phyloP scores from a whole-genome alignment of 129 eudicot species.

The Centella asiatica region DNA sequence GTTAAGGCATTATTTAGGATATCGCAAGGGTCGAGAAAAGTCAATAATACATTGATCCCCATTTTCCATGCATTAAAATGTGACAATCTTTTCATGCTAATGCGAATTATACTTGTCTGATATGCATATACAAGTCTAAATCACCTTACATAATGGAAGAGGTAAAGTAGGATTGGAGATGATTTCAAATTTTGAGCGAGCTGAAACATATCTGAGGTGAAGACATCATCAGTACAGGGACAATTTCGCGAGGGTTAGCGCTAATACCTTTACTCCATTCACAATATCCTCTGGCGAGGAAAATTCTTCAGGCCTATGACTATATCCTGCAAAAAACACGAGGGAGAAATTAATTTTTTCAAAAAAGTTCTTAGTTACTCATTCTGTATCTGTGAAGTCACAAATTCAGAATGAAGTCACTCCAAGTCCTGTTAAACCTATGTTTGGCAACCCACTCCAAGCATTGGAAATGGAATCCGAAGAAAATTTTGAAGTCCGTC shows the following conservation, averaged over 20 bases:
- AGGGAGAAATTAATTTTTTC: no score
- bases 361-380: no score
- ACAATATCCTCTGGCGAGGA: constrained; percentile 60
- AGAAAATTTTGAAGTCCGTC: no score
- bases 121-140: neutral
- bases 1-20: no score
- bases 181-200: neutral
- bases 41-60: no score
- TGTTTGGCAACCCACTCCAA: no score
- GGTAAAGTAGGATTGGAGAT: neutral
- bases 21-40: no score
- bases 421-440: no score
- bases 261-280: constrained; percentile 84
- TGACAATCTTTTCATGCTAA: neutral
- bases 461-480: no score
- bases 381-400: neutral
- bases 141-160: neutral
- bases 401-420: no score
- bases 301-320: constrained; percentile 95
- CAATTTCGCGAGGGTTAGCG: constrained; percentile 71
- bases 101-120: neutral
- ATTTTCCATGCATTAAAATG: no score
- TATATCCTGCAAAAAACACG: constrained; percentile 57
- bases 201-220: neutral
- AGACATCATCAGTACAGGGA: constrained; percentile 26